phyloP scores from a whole-genome alignment of 257 asterid genomes.

The Handroanthus guayacan region DNA sequence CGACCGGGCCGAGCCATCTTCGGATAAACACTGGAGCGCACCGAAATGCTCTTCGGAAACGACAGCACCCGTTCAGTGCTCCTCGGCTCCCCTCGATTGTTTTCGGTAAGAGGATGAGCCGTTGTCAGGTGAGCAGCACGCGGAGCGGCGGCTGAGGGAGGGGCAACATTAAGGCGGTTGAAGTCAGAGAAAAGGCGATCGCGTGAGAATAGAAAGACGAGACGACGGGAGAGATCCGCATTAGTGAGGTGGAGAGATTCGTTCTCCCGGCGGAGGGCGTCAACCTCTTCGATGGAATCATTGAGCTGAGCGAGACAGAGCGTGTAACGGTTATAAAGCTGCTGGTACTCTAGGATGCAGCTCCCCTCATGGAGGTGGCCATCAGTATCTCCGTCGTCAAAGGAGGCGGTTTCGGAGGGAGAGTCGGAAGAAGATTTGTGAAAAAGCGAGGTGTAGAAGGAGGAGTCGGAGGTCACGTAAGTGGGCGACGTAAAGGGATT shows the following conservation, averaged over 20 bases:
- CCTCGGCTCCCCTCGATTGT: constrained; percentile 49
- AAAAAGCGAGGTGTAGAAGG: constrained; percentile 56
- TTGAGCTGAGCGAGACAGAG: constrained; percentile 63
- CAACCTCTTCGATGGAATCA: constrained; percentile 63
- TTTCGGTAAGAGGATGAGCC: constrained; percentile 44
- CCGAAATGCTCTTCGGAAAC: constrained; percentile 83
- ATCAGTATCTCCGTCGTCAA: constrained; percentile 56
- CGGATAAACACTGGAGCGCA: constrained; percentile 69
- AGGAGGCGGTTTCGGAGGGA: constrained; percentile 54
- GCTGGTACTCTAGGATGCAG: constrained; percentile 69
- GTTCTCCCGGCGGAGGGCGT: constrained; percentile 65
- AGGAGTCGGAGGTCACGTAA: constrained; percentile 48
- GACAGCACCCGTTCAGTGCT: constrained; percentile 47
- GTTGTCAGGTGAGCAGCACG: constrained; percentile 33
- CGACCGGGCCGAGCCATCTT: constrained; percentile 50
- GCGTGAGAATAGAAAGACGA: constrained; percentile 61
- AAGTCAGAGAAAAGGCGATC: constrained; percentile 72
- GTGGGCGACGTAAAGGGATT: constrained; percentile 58
- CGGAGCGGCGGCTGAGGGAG: constrained; percentile 40
- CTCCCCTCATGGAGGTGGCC: constrained; percentile 52
- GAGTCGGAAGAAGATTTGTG: constrained; percentile 51
- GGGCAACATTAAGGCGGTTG: constrained; percentile 55
- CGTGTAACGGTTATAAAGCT: constrained; percentile 73
- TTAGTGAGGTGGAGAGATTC: constrained; percentile 65
- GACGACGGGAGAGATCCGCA: constrained; percentile 72